A percentile compares a stretch with the other conserved stretches of the same genome.
These are phyloP conservation scores for Sporothrix humicola DNA, from an alignment of 2,329 filamentous ascomycete genomes.

Conservation along the genomic window DNA sequence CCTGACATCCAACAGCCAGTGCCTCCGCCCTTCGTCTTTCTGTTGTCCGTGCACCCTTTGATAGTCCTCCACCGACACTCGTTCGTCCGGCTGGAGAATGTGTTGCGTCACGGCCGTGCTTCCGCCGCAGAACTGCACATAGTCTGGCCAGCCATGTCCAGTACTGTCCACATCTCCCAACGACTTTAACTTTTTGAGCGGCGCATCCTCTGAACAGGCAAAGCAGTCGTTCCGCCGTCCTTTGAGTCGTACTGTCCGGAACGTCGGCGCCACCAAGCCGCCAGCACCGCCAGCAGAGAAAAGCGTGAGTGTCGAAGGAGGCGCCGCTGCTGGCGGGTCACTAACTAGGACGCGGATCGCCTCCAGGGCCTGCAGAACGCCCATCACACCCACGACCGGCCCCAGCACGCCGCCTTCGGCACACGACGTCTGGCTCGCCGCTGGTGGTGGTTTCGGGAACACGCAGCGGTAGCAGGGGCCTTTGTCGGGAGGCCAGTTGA, in stretches of 20 bases:
- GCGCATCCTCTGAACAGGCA: slow-evolving; percentile 70
- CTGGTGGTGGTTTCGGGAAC: slow-evolving; percentile 85
- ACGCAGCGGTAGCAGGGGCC: slow-evolving; percentile 94
- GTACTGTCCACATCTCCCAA: slow-evolving; percentile 56
- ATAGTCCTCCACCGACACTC: slow-evolving; percentile 68
- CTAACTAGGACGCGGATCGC: slow-evolving; percentile 78
- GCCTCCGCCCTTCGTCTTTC: slow-evolving; percentile 40
- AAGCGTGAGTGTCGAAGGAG: slow-evolving; percentile 49
- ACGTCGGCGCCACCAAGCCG: slow-evolving; percentile 49
- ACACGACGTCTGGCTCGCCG: slow-evolving; percentile 81
- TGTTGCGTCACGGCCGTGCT: neutral
- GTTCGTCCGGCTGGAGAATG: slow-evolving; percentile 64
- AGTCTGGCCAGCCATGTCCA: slow-evolving; percentile 67
- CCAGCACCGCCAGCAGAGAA: slow-evolving; percentile 54
- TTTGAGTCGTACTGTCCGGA: slow-evolving; percentile 77
- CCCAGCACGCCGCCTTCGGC: slow-evolving; percentile 93
- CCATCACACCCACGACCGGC: slow-evolving; percentile 92
- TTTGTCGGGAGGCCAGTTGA: slow-evolving; percentile 79
- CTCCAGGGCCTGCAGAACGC: slow-evolving; percentile 87
- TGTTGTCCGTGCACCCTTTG: slow-evolving; percentile 37
- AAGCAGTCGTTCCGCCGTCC: slow-evolving; percentile 72
- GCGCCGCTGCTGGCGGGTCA: neutral
- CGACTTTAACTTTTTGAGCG: slow-evolving; percentile 49
- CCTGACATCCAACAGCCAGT: slow-evolving; percentile 79
- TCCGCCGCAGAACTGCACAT: slow-evolving; percentile 85